Evolutionary conservation across 176 grass and related monocot genomes (phyloP).

Genomic region (Otatea glauca): DNA sequence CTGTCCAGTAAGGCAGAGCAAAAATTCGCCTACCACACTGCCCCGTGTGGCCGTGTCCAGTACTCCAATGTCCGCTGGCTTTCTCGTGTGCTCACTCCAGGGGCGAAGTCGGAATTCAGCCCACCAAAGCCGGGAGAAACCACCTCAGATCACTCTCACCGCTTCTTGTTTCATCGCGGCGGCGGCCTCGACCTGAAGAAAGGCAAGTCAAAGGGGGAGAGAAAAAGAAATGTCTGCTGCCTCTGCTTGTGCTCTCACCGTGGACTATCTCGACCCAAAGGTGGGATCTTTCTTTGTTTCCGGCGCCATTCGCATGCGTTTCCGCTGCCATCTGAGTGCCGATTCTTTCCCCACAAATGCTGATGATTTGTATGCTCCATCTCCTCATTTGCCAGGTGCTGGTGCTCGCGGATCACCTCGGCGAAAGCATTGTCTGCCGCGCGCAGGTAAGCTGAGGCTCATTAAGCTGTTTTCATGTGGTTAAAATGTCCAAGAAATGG

Average conservation of each 20-base stretch:
- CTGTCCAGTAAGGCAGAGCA: not conserved
- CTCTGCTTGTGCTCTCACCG: conserved; percentile 33
- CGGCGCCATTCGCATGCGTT: not conserved
- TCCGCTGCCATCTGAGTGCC: not conserved
- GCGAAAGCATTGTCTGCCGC: conserved; percentile 36
- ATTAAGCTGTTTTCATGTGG: not conserved
- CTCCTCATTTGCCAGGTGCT: conserved; percentile 21
- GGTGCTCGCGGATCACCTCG: conserved; percentile 48
- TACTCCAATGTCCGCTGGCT: not conserved
- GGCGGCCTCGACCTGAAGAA: not conserved
- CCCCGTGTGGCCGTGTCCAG: not conserved
- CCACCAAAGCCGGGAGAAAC: no score
- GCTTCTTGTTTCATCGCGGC: not conserved
- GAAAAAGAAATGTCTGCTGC: conserved; percentile 34
- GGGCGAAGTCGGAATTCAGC: no score
- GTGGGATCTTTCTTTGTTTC: not conserved
- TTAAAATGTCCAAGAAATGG: not conserved
- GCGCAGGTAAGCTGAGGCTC: conserved; percentile 28
- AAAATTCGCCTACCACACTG: not conserved
- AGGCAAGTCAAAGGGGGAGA: not conserved
- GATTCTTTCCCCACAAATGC: not conserved
- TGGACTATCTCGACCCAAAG: conserved; percentile 64
- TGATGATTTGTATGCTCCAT: not conserved
- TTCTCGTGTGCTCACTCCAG: no score
- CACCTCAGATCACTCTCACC: not conserved